Base-by-base conservation (phyloP, 352 stramenopile species). In the Globisporangium orthogonon region DNA sequence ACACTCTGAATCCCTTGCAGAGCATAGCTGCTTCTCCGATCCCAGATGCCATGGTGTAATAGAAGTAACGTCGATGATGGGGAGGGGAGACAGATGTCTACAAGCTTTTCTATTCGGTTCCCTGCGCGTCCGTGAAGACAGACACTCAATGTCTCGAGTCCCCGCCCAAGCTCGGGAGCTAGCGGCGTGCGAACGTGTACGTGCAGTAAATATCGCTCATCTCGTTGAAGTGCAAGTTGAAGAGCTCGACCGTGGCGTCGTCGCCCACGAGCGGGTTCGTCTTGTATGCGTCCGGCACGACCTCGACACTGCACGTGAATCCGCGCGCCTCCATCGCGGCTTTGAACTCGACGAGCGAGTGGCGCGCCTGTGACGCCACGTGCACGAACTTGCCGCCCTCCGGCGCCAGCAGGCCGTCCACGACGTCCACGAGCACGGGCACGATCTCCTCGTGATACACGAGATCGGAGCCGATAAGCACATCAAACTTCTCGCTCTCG, bases 131-230 rank as follows among this genome's bases (percentile, higher is more conserved):
- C 23, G 23, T 23, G 23, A 23, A 23, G 23, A 23, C 23, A 23
- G 23, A 23, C 23, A 23, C 23, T 23, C 23, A 1, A 23, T 23
- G 23, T 23, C 23, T 23, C 23, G 23, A 23, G 23, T 23, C 23
- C 23, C 23, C 23, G 23, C 23, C 23, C 23, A 1, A 23, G 23
- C 23, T 23, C 23, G 23, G 33, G 33, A 29, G 7, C 18, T 50
- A 50, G 23, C 79, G 71, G 11, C 65, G 69, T 43, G 71, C 86
- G 56, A 94, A 94, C 7, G 77, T 90, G 75, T 94, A 94, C 57
- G 91, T 76, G 68, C 81, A 91, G 69, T 94, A 94, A 62, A 84
- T 75, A 64, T 94, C 85, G 62, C 75, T 88, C 86, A 95, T 93
- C 61, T 95, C 86, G 72, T 93, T 93, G 66, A 95, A 95, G 60